phyloP scores from a whole-genome alignment of 1,139 yeast genomes.

The Entelexis paramagnoliae region DNA sequence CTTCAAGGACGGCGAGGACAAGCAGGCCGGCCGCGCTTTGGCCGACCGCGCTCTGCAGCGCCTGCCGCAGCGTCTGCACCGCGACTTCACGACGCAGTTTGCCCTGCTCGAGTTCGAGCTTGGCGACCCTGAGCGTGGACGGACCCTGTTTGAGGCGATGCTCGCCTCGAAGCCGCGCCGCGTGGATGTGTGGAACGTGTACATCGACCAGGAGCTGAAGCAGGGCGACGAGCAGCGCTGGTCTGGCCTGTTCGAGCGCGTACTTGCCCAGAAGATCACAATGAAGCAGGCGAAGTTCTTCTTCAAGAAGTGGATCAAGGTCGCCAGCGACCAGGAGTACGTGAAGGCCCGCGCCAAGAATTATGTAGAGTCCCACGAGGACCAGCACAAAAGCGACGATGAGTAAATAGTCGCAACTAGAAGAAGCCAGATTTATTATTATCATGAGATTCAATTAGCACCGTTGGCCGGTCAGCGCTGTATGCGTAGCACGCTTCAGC shows the following conservation, averaged over 20 bases:
- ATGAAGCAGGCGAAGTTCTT: constrained; percentile 91
- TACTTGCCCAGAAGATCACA: constrained; percentile 53
- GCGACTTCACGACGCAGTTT: constrained; percentile 74
- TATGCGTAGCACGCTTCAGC: too few species aligned
- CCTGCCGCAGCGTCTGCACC: constrained; percentile 65
- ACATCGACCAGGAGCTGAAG: constrained; percentile 85
- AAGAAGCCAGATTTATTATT: too few species aligned
- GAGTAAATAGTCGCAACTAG: neutral
- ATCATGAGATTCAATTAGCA: too few species aligned
- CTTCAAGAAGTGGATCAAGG: constrained; percentile 83
- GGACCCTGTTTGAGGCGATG: constrained; percentile 88
- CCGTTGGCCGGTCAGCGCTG: too few species aligned
- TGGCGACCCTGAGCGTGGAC: constrained; percentile 90
- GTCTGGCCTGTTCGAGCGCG: constrained; percentile 76
- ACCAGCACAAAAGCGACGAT: neutral
- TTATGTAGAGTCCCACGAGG: constrained; percentile 37
- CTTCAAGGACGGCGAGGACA: constrained; percentile 40
- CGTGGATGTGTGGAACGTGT: constrained; percentile 89
- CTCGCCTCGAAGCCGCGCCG: constrained; percentile 84
- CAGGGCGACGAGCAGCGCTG: constrained; percentile 44
- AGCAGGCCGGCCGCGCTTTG: constrained; percentile 47
- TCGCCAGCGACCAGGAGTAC: constrained; percentile 67
- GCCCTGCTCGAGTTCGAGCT: constrained; percentile 77
- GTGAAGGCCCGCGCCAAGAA: constrained; percentile 90
- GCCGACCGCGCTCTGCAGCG: constrained; percentile 59